Percentiles rank a stretch among this genome's conserved stretches.
These are phyloP conservation scores for Paraleonurus japonicus DNA, from an alignment of 257 asterid species.

Conservation along the genomic window DNA sequence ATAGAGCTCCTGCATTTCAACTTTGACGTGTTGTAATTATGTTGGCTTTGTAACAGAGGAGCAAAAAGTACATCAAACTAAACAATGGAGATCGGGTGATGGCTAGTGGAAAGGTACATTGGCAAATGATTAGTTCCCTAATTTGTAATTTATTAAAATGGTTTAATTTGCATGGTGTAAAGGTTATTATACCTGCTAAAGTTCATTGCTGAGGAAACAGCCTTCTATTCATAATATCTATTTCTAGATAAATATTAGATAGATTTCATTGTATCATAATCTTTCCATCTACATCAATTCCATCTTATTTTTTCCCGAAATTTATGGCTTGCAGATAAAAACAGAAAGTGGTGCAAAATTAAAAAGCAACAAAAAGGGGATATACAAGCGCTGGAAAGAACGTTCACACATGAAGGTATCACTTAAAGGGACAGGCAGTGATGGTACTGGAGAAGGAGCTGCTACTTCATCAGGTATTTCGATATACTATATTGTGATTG, in stretches of 20 bases:
- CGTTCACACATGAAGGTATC: slow-evolving; percentile 63
- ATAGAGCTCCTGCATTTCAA: slow-evolving; percentile 1
- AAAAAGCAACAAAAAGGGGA: slow-evolving; percentile 67
- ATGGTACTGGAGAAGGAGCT: slow-evolving; percentile 44
- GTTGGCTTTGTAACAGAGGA: slow-evolving; percentile 57
- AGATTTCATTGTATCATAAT: background rate
- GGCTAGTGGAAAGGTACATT: slow-evolving; percentile 91
- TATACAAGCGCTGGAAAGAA: slow-evolving; percentile 85
- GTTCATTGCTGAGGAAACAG: background rate
- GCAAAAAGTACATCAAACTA: slow-evolving; percentile 89
- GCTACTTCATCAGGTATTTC: slow-evolving; percentile 59
- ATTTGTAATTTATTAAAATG: background rate
- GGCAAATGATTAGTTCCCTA: background rate
- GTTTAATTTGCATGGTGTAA: background rate
- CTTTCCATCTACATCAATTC: background rate
- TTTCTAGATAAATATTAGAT: background rate
- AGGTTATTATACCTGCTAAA: background rate
- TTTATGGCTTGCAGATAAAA: slow-evolving; percentile 59
- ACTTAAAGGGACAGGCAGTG: slow-evolving; percentile 46
- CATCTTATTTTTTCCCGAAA: background rate
- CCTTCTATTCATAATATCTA: background rate
- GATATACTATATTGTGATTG: background rate
- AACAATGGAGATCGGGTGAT: slow-evolving; percentile 94
- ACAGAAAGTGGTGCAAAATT: slow-evolving; percentile 82
- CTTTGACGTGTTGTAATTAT: slow-evolving; percentile 15